These are phyloP conservation scores for Trichodelitschia bisporula DNA, from an alignment of 495 filamentous ascomycete species.

Conservation along the genomic window DNA sequence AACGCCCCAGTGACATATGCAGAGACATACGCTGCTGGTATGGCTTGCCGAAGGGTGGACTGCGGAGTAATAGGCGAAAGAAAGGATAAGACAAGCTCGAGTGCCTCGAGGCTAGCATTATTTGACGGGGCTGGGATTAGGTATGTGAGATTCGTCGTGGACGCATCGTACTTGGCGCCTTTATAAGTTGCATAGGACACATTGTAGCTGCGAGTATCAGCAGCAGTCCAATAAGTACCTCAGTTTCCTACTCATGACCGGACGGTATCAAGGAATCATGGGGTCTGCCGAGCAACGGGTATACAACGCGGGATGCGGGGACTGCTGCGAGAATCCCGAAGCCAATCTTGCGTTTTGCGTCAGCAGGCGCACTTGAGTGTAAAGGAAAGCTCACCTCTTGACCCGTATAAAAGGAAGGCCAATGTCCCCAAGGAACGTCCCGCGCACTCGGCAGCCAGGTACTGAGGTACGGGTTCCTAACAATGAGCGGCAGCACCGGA, in stretches of 20 bases:
- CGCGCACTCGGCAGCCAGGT: slow-evolving; percentile 66
- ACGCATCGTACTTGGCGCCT: slow-evolving; percentile 71
- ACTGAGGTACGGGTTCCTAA: slow-evolving; percentile 80
- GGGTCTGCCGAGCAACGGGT: slow-evolving; percentile 65
- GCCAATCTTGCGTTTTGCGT: slow-evolving; percentile 30
- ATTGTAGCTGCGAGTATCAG: slow-evolving; percentile 24
- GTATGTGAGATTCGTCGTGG: slow-evolving; percentile 81
- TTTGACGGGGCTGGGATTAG: slow-evolving; percentile 26
- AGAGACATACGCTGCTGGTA: slow-evolving; percentile 70
- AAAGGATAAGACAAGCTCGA: slow-evolving; percentile 57
- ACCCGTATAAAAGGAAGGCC: slow-evolving; percentile 92
- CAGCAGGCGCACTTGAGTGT: slow-evolving; percentile 1
- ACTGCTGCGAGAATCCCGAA: slow-evolving; percentile 60
- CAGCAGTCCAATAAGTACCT: neutral
- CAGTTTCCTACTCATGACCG: slow-evolving; percentile 20
- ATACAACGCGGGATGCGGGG: slow-evolving; percentile 44
- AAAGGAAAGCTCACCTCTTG: slow-evolving; percentile 23
- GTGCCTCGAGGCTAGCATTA: slow-evolving; percentile 14
- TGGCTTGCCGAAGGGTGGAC: slow-evolving; percentile 71
- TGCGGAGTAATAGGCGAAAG: slow-evolving; percentile 82
- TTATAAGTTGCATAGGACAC: slow-evolving; percentile 47
- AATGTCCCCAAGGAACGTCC: slow-evolving; percentile 64
- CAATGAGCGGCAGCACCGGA: slow-evolving; percentile 64
- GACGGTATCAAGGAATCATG: slow-evolving; percentile 42
- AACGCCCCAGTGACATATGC: slow-evolving; percentile 46